Base-by-base conservation (phyloP, 768 basidiomycete species). In the Ramaria sp. region DNA sequence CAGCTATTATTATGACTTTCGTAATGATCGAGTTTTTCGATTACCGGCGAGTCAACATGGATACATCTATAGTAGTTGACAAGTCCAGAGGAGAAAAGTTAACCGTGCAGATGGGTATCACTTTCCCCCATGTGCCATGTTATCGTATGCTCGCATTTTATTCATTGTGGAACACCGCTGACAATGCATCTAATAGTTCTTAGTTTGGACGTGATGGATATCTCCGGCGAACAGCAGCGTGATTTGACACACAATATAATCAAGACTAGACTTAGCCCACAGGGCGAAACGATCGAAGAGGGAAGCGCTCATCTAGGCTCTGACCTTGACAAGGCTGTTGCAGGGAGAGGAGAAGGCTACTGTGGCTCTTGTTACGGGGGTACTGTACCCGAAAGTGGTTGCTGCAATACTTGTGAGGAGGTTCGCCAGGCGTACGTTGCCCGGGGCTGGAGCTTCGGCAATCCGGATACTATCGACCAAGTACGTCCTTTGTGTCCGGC, bases 351-450 rank as follows among this genome's bases (percentile, higher is more conserved):
- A 48, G 68, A 70, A 0, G 75, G 73, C 56, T 94, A 91, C 65
- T 98, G 95, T 70, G 96, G 96, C 3, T 95, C 92, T 5, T 99
- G 96, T 70, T 99, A 88, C 61, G 96, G 96, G 55, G 96, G 91
- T 54, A 59, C 78, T 24, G 79, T 77, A 50, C 85, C 91, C 2
- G 67, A 64, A 2, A 69, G 68, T 64, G 93, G 92, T 5, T 99
- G 96, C 69, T 99, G 96, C 70, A 90, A 99, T 66, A 84, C 83
- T 42, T 99, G 96, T 67, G 96, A 99, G 64, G 86, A 92, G 0
- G 96, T 99, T 24, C 79, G 96, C 41, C 78, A 84, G 66, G 75
- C 91, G 28, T 99, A 99, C 70, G 76, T 89, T 27, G 79, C 85
- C 65, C 83, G 86, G 61, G 96, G 95, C 20, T 99, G 96, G 96